Evolutionary conservation across 257 asterid genomes (phyloP).

Genomic region (Paulownia fortunei): DNA sequence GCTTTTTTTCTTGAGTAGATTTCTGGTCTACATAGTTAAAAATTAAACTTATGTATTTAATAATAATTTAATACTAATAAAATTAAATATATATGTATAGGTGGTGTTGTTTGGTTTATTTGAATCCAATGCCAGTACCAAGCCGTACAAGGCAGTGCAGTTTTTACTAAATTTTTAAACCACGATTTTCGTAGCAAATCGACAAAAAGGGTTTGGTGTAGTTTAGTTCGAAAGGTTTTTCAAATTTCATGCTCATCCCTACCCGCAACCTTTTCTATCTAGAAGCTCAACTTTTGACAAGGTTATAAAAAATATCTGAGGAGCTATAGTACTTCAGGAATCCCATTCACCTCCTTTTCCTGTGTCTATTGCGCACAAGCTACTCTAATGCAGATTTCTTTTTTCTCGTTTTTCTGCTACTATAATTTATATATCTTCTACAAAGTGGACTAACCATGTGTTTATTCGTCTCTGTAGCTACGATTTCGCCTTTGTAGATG

Average conservation of each 20-base stretch:
- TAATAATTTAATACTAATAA: neutral
- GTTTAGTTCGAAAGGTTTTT: neutral
- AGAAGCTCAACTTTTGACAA: neutral
- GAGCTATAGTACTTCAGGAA: neutral
- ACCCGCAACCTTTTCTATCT: neutral
- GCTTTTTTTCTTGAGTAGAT: no score
- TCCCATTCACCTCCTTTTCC: neutral
- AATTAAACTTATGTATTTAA: no score
- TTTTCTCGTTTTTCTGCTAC: neutral
- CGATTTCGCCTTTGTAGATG: conserved; percentile 94
- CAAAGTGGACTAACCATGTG: conserved; percentile 26
- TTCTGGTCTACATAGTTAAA: no score
- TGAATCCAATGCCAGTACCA: neutral
- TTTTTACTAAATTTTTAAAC: neutral
- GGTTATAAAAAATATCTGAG: neutral
- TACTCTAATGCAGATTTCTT: neutral
- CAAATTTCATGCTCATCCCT: neutral
- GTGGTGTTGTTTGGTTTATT: neutral
- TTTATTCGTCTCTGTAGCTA: conserved; percentile 54
- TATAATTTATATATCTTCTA: neutral
- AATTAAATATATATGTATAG: neutral
- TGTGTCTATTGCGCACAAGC: neutral
- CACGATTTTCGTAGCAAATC: neutral
- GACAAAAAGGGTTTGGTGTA: neutral
- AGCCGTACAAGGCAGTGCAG: neutral